A percentile compares a stretch with the other conserved stretches of the same genome.
These are phyloP conservation scores for Thermoascus crustaceus DNA, from an alignment of 2,329 filamentous ascomycete species.

Conservation along the genomic window DNA sequence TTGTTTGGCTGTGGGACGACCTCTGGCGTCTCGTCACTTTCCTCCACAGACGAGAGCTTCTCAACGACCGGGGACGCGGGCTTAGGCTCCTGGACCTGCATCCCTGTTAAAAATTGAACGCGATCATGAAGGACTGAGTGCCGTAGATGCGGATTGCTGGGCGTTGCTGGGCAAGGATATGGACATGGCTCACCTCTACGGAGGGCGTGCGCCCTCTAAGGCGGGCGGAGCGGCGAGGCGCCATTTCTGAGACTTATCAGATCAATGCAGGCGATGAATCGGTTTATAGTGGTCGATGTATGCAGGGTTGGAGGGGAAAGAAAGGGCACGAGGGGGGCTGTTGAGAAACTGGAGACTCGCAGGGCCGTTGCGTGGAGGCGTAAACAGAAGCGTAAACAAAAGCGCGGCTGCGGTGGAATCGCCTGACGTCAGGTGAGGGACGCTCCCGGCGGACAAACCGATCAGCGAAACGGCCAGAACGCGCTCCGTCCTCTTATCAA, in stretches of 20 bases:
- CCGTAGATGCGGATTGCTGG: slow-evolving; percentile 3
- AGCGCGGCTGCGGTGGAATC: no score
- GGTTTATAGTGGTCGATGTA: no score
- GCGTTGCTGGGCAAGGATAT: slow-evolving; percentile 8
- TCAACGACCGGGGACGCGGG: slow-evolving; percentile 14
- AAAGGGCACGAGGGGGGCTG: not conserved
- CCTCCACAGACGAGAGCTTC: slow-evolving; percentile 38
- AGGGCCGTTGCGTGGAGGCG: not conserved
- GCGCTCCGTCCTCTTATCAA: no score
- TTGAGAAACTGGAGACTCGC: no score
- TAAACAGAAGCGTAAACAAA: slow-evolving; percentile 2
- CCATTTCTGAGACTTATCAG: no score
- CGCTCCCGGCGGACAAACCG: not conserved
- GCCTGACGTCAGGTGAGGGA: no score
- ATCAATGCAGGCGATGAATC: no score
- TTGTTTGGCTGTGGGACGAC: slow-evolving; percentile 20
- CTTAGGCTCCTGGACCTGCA: slow-evolving; percentile 15
- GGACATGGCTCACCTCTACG: slow-evolving; percentile 23
- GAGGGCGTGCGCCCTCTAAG: slow-evolving; percentile 25
- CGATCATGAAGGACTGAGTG: slow-evolving; percentile 1
- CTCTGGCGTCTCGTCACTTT: slow-evolving; percentile 38
- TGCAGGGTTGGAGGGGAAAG: not conserved
- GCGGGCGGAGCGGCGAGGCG: slow-evolving; percentile 35
- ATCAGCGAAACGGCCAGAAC: no score
- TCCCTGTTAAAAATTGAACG: slow-evolving; percentile 5